Conservation (phyloP, 441 rosid species). For the Melastoma candidum region DNA sequence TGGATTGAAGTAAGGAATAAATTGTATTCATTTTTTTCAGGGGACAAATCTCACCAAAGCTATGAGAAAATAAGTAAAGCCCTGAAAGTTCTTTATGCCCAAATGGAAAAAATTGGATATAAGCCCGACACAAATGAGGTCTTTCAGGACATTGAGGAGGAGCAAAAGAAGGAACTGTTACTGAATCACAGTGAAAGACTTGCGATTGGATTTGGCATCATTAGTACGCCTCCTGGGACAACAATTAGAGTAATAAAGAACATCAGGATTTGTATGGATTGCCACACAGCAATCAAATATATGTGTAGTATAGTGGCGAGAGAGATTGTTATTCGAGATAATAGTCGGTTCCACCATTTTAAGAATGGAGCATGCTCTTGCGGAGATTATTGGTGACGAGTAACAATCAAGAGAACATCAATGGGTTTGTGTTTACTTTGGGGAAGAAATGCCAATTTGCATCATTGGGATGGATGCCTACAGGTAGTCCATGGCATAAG, state of each 20-base stretch:
- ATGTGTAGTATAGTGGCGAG: constrained; percentile 50
- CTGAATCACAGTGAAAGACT: constrained; percentile 57
- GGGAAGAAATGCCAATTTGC: too few relatives aligned
- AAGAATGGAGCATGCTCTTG: constrained; percentile 59
- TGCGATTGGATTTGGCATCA: constrained; percentile 60
- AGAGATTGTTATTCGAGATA: constrained; percentile 62
- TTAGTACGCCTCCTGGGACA: constrained; percentile 51
- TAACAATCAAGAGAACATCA: too few relatives aligned
- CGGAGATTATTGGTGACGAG: constrained; percentile 60
- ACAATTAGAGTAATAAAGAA: constrained; percentile 65
- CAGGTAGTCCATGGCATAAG: too few relatives aligned
- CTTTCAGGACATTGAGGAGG: constrained; percentile 62
- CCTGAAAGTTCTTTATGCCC: constrained; percentile 33
- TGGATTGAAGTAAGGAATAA: constrained; percentile 56
- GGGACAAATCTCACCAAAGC: constrained; percentile 58
- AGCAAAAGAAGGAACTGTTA: constrained; percentile 49
- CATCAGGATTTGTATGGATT: constrained; percentile 48
- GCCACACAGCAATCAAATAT: constrained; percentile 54
- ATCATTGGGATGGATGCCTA: too few relatives aligned
- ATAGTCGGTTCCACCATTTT: constrained; percentile 68
- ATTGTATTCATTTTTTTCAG: constrained; percentile 54
- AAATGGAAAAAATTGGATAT: constrained; percentile 70
- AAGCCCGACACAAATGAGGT: constrained; percentile 52
- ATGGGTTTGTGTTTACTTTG: too few relatives aligned
- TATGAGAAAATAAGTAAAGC: constrained; percentile 35